A percentile compares a stretch with the other conserved stretches of the same genome.
Evolutionary conservation across 257 asterid species (phyloP).

Genomic region (Schizonepeta tenuifolia): DNA sequence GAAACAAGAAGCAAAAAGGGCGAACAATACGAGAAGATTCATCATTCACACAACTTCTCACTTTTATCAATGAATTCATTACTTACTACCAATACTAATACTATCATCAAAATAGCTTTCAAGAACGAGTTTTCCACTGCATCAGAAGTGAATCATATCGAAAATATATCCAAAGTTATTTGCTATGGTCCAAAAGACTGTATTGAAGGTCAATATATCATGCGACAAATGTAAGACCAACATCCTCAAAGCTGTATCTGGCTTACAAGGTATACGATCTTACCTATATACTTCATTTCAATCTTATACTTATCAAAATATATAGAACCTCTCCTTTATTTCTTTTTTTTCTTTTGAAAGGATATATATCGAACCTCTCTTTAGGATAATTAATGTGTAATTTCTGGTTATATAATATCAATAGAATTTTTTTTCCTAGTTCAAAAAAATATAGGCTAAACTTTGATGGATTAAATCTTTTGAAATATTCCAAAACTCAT

Average conservation of each 20-base stretch:
- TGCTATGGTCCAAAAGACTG: constrained; percentile 56
- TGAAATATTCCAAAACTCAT: too few species aligned
- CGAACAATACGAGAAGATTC: too few species aligned
- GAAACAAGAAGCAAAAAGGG: too few species aligned
- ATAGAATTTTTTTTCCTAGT: too few species aligned
- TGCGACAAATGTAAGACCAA: constrained; percentile 59
- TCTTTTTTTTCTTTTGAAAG: too few species aligned
- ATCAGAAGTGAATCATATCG: not conserved
- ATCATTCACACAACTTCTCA: too few species aligned
- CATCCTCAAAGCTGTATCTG: constrained; percentile 56
- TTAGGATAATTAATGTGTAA: too few species aligned
- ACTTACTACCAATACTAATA: not conserved
- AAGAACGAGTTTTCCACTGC: not conserved
- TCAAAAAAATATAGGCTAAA: too few species aligned
- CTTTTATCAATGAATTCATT: not conserved
- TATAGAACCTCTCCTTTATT: too few species aligned
- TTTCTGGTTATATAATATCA: too few species aligned
- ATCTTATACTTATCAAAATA: not conserved
- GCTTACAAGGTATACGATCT: constrained; percentile 40
- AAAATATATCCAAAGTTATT: not conserved
- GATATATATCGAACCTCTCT: too few species aligned
- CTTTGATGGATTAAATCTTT: too few species aligned
- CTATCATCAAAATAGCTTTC: not conserved
- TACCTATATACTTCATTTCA: not conserved
- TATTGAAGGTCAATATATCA: constrained; percentile 53